Evolutionary conservation across 352 stramenopile species (phyloP), one percentile per base, ranked within the genome.

Genomic region (Aphanomyces astaci): DNA sequence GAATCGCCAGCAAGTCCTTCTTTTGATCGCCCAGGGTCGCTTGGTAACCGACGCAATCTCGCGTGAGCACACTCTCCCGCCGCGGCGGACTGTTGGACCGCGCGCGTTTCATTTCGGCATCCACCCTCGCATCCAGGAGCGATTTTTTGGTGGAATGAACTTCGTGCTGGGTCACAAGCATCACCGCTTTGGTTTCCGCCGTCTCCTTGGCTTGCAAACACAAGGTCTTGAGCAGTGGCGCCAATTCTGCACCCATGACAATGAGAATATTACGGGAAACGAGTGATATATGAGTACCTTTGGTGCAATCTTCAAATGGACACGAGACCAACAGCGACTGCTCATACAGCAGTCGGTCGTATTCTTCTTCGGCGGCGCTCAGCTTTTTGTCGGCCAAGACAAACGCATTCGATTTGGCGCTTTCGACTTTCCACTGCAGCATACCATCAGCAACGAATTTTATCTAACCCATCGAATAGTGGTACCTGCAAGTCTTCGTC

Each of bases 371-470:
- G 25, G 79, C 78, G 13, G 78, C 74, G 45, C 56, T 64, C 22
- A 89, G 63, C 31, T 86, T 78, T 0, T 70, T 67, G 63, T 89
- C 82, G 1, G 82, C 82, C 24, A 80, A 77, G 1, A 88, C 60
- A 70, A 85, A 92, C 15, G 81, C 81, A 46, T 92, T 92, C 1
- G 80, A 80, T 51, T 88, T 86, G 22, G 81, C 68, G 53, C 79
- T 89, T 53, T 92, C 82, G 28, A 92, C 79, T 64, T 88, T 88
- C 84, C 82, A 92, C 49, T 86, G 56, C 56, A n/a, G n/a, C n/a
- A n/a, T n/a, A n/a, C n/a, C n/a, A n/a, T n/a, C n/a, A n/a, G n/a
- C n/a, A n/a, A n/a, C n/a, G n/a, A n/a, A n/a, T n/a, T n/a, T n/a
- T n/a, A n/a, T n/a, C n/a, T n/a, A n/a, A n/a, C n/a, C n/a, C n/a